These are phyloP conservation scores for Amanita fuliginea DNA, from an alignment of 768 basidiomycete genomes.

Conservation along the genomic window DNA sequence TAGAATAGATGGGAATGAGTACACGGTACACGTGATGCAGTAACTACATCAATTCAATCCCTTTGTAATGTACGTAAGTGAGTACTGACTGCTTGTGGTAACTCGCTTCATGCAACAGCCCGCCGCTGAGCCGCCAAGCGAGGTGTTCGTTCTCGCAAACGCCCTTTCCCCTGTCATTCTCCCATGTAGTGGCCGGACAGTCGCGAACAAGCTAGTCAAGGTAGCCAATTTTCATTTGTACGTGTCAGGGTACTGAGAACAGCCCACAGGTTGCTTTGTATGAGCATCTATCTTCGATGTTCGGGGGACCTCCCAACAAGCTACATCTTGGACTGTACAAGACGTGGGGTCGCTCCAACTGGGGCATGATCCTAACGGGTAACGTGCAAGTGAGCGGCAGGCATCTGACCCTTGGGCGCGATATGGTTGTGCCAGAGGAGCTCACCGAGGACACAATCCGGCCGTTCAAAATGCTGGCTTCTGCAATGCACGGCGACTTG, in stretches of 20 bases:
- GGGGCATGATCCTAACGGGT: constrained; percentile 87
- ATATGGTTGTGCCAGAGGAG: constrained; percentile 45
- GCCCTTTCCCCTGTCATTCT: constrained; percentile 16
- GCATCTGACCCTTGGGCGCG: constrained; percentile 65
- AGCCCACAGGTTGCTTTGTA: constrained; percentile 72
- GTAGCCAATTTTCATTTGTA: constrained; percentile 17
- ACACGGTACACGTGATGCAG: neutral
- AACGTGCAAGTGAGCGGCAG: constrained; percentile 59
- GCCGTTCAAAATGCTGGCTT: constrained; percentile 41
- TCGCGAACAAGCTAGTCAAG: constrained; percentile 45
- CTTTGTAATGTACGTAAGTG: too few species aligned
- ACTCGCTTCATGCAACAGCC: neutral
- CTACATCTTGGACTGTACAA: constrained; percentile 57
- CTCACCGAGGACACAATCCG: constrained; percentile 30
- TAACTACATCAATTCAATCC: neutral
- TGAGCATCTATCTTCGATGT: constrained; percentile 60
- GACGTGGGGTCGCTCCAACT: constrained; percentile 62
- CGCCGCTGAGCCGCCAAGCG: neutral
- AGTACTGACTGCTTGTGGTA: too few species aligned
- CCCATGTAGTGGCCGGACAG: constrained; percentile 26
- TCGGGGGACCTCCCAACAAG: constrained; percentile 64
- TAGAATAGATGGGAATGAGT: neutral
- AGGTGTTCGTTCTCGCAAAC: neutral
- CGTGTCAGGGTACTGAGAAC: neutral
- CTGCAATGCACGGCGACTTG: constrained; percentile 32